Percentiles rank a stretch among this genome's conserved stretches.
phyloP scores from a whole-genome alignment of 352 stramenopile species.

The Globisporangium nodosum region DNA sequence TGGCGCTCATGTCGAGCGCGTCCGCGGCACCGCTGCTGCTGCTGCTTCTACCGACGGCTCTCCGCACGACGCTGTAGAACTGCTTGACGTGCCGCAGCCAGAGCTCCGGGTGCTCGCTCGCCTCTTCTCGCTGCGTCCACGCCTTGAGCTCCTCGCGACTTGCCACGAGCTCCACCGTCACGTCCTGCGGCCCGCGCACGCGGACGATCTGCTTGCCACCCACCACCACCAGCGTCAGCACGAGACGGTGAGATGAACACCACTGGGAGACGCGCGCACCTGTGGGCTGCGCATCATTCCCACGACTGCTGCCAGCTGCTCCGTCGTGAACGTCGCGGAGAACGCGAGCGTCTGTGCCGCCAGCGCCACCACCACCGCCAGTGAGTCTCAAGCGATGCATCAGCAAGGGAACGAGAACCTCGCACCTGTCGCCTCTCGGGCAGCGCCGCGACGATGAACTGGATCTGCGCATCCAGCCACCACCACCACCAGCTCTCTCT shows the following conservation, averaged over 20 bases:
- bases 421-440: constrained; percentile 55
- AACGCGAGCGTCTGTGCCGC: constrained; percentile 55
- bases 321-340: constrained; percentile 71
- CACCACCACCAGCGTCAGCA: not conserved
- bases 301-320: constrained; percentile 47
- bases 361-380: not conserved
- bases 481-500: not conserved
- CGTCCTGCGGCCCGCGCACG: constrained; percentile 44
- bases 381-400: not conserved
- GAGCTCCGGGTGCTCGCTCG: constrained; percentile 38
- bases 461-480: constrained; percentile 28
- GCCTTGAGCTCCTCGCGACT: constrained; percentile 28
- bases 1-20: constrained; percentile 39
- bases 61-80: constrained; percentile 52
- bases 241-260: not conserved
- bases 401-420: too few species aligned
- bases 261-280: constrained; percentile 14
- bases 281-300: constrained; percentile 60
- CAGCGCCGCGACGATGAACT: constrained; percentile 45
- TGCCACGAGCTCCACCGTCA: constrained; percentile 62
- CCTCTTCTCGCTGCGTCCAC: constrained; percentile 49
- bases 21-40: not conserved
- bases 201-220: constrained; percentile 45
- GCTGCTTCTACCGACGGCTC: not conserved
- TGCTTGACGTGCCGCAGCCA: constrained; percentile 69